Conservation (phyloP, 192 early-diverging fungal genomes). For the Coemansia sp. region DNA sequence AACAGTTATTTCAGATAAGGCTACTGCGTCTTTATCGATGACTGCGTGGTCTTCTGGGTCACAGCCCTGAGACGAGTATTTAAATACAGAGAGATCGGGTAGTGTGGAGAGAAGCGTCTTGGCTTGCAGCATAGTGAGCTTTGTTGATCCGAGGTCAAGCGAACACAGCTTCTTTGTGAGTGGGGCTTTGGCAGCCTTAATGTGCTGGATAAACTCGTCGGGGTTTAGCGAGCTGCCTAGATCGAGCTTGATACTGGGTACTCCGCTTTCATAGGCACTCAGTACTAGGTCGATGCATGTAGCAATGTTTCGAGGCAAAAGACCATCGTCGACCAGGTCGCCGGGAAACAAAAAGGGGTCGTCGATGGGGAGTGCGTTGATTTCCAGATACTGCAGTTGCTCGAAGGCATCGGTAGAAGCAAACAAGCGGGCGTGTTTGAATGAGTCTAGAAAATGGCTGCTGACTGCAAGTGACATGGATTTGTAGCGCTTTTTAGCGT, state of each 20-base stretch:
- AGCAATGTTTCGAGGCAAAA: not conserved
- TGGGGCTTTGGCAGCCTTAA: not conserved
- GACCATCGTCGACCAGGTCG: not conserved
- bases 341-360: conserved; percentile 4
- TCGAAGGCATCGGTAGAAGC: not conserved
- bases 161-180: not conserved
- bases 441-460: not conserved
- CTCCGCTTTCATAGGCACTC: not conserved
- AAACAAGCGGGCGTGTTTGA: not conserved
- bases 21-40: not conserved
- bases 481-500: not conserved
- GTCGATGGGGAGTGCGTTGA: not conserved
- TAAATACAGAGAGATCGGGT: not conserved
- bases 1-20: not conserved
- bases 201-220: not conserved
- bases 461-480: conserved; percentile 8
- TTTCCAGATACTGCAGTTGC: not conserved
- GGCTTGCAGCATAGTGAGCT: not conserved
- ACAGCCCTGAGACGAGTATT: not conserved
- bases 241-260: not conserved
- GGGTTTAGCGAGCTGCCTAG: not conserved
- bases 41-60: not conserved
- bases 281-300: not conserved
- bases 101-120: not conserved
- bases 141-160: not conserved